A percentile compares a stretch with the other conserved stretches of the same genome.
Evolutionary conservation across 495 filamentous ascomycete species (phyloP).

Genomic region (Lentithecium fluviatile): DNA sequence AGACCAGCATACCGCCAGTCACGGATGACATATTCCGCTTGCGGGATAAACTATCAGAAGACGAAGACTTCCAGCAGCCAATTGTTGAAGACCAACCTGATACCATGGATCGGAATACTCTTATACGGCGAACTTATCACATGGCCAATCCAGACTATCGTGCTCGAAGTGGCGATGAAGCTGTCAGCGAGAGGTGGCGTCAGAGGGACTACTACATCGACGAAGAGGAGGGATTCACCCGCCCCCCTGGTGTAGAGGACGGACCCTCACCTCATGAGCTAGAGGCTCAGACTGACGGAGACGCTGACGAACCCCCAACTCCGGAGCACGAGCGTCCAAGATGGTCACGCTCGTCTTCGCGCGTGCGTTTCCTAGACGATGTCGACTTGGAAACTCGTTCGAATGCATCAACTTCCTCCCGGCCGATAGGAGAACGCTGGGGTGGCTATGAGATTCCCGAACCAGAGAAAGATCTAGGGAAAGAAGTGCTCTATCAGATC

Average conservation of each 20-base stretch:
- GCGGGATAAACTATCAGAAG: slow-evolving; percentile 25
- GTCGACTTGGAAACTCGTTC: slow-evolving; percentile 71
- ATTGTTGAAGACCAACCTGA: slow-evolving; percentile 36
- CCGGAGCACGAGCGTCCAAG: slow-evolving; percentile 13
- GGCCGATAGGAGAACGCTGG: slow-evolving; percentile 72
- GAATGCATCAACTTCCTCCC: slow-evolving; percentile 75
- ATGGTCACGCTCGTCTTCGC: slow-evolving; percentile 77
- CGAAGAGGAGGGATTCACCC: slow-evolving; percentile 68
- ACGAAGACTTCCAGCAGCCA: slow-evolving; percentile 18
- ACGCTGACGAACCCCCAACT: slow-evolving; percentile 28
- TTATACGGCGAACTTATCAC: slow-evolving; percentile 36
- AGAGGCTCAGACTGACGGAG: slow-evolving; percentile 28
- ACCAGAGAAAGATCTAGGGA: slow-evolving; percentile 76
- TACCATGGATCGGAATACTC: slow-evolving; percentile 49
- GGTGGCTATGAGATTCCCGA: slow-evolving; percentile 79
- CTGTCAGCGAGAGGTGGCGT: slow-evolving; percentile 68
- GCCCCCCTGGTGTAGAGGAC: slow-evolving; percentile 60
- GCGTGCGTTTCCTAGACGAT: slow-evolving; percentile 80
- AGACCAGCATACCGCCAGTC: slow-evolving; percentile 33
- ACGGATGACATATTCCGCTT: slow-evolving; percentile 7
- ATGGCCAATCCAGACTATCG: slow-evolving; percentile 29
- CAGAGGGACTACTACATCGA: slow-evolving; percentile 75
- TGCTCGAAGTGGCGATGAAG: background rate
- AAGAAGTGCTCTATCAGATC: slow-evolving; percentile 86
- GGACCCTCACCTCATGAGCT: slow-evolving; percentile 55